These are phyloP conservation scores for Camellia japonica DNA, from an alignment of 148 eudicot species.

Conservation along the genomic window DNA sequence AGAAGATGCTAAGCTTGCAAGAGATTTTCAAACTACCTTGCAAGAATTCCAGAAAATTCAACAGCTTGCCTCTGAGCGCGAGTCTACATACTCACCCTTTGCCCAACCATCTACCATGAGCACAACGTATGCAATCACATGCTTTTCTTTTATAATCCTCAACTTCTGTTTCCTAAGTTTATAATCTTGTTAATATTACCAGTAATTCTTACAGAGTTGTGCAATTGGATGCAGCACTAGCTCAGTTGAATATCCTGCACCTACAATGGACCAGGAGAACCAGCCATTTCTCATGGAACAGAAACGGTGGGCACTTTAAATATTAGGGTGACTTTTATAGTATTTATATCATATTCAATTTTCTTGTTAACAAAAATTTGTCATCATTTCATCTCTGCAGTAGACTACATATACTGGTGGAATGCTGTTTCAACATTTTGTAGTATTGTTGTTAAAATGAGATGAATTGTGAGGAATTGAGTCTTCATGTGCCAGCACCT, in stretches of 20 bases:
- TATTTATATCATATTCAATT: not conserved
- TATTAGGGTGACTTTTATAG: not conserved
- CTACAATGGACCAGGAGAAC: slow-evolving; percentile 44
- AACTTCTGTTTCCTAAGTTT: not conserved
- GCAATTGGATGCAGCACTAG: slow-evolving; percentile 26
- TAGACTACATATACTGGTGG: not conserved
- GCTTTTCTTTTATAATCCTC: not conserved
- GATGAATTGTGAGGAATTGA: not conserved
- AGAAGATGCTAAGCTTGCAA: slow-evolving; percentile 80
- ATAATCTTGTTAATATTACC: not conserved
- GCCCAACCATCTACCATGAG: slow-evolving; percentile 38
- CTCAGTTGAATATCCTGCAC: slow-evolving; percentile 38
- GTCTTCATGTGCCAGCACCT: not conserved
- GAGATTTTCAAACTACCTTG: slow-evolving; percentile 64
- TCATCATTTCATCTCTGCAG: not conserved
- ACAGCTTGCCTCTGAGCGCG: slow-evolving; percentile 78
- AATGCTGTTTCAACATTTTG: not conserved
- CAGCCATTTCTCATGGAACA: slow-evolving; percentile 59
- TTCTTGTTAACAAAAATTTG: not conserved
- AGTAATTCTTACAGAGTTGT: not conserved
- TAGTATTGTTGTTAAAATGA: not conserved
- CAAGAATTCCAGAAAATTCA: slow-evolving; percentile 80
- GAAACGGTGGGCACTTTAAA: slow-evolving; percentile 35
- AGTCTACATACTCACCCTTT: slow-evolving; percentile 63
- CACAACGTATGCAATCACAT: slow-evolving; percentile 32